A percentile compares a stretch with the other conserved stretches of the same genome.
Evolutionary conservation across 2,329 filamentous ascomycete genomes (phyloP).

Genomic region (Fusarium beomiforme): DNA sequence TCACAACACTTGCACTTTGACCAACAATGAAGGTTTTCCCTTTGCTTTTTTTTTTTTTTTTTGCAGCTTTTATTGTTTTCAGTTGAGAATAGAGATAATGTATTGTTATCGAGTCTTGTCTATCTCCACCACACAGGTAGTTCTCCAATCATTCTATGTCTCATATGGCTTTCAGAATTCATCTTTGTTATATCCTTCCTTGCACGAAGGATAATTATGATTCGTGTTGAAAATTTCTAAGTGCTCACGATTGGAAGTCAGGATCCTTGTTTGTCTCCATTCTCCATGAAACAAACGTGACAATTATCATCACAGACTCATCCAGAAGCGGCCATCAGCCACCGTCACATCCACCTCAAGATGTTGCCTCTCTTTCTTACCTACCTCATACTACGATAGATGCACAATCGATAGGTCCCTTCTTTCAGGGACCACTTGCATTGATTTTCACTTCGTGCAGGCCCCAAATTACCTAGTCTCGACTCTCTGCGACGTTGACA

Average conservation of each 20-base stretch:
- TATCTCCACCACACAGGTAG: no score
- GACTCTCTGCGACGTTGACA: not conserved
- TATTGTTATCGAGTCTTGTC: not conserved
- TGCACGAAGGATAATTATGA: not conserved
- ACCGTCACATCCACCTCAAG: constrained; percentile 22
- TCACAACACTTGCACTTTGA: not conserved
- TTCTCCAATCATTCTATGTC: no score
- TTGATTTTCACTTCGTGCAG: not conserved
- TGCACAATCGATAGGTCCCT: not conserved
- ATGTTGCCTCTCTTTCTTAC: not conserved
- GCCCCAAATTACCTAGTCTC: not conserved
- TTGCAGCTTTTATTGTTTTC: not conserved
- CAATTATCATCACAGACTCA: not conserved
- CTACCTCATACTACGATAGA: not conserved
- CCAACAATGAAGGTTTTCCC: not conserved
- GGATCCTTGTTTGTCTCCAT: constrained; percentile 22
- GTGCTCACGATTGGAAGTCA: not conserved
- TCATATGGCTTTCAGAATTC: no score
- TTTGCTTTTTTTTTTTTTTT: not conserved
- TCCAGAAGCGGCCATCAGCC: constrained; percentile 18
- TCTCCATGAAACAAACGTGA: constrained; percentile 22
- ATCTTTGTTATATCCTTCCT: not conserved
- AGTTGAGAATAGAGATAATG: not conserved
- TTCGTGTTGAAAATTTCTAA: not conserved
- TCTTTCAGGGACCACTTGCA: not conserved